Base-by-base conservation (phyloP, 192 early-diverging fungal species). In the Coemansia brasiliensis region DNA sequence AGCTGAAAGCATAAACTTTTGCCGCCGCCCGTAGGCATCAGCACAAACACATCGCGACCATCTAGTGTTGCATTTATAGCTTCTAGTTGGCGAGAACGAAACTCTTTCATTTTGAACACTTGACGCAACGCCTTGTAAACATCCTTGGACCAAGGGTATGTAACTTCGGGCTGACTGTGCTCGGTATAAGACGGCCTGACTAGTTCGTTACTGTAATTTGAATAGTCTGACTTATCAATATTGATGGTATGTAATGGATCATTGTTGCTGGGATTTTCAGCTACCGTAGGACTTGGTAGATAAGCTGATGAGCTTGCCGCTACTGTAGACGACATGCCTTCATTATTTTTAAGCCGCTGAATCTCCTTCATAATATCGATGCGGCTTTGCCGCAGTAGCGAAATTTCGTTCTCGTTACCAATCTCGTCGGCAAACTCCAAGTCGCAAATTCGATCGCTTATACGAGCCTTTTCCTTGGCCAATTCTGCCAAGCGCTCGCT, bases 1-100 rank as follows among this genome's bases (percentile, higher is more conserved):
- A 98, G 80, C 78, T 95, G 93, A 65, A 95, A 98, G 70, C 96
- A 98, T 15, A 98, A 79, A 55, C 88, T 91, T 68, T 98, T 98
- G 2, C 96, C 96, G 0, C 94, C 94, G 39, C 96, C 96, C 1
- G 96, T 98, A 0, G 96, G 96, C 96, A 98, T 98, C n/a, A 98
- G 80, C 27, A 98, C 90, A 76, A 98, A 92, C 6, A 87, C 85
- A 57, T 98, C 96, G 42, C 86, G 77, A 5, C 91, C 94, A 12
- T 73, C 59, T 5, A 96, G 61, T 1, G 93, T 89, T 1, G 91
- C 85, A 64, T 96, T 93, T 63, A 98, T 94, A 1, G 90, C 93
- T 22, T 90, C 90, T 9, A 90, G 64, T 66, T 98, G 96, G 55
- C 95, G 90, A 12, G 82, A 74, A 16, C 94, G 84, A 59, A 98